Evolutionary conservation across 2,329 filamentous ascomycete species (phyloP), one percentile per base, ranked within the genome.

Genomic region (Aspergillus proliferans): DNA sequence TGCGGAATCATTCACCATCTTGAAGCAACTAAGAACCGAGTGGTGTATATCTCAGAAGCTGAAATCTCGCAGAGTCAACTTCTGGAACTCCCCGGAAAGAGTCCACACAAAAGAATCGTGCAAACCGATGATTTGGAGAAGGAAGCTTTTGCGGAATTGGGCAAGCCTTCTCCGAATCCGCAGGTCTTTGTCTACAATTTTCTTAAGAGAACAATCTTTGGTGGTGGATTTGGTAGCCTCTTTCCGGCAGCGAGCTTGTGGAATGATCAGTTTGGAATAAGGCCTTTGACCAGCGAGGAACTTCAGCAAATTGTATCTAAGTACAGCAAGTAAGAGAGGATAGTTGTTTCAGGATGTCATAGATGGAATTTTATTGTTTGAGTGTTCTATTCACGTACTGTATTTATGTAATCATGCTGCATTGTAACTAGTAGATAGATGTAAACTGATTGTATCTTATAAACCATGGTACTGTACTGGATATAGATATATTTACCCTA

Each of bases 11-110:
- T 83, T 1, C 49, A 57, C 6, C 68, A 81, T 46, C 74, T 71
- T 0, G 71, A 76, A 2, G 73, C 79, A 59, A 83, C 80, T 0
- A 74, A 73, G 61, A 82, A 84, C 58, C 67, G 72, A 3, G 49
- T 60, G 2, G 67, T 83, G 2, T 71, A 70, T 50, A 62, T 80
- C n/a, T 61, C 75, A 6, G 71, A 75, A 21, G 62, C 71, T 8
- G 62, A 68, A 4, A 62, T 72, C 14, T 72, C 74, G 0, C 79
- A 81, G 60, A 70, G 69, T 14, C 47, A 68, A 42, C 49, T 76
- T 0, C 22, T 59, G 22, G 30, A 67, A 47, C 50, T 62, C 28
- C 60, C 61, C 1, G 69, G 62, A n/a, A 54, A 52, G 10, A 49
- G 56, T 26, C 61, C 67, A 53, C 62, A 53, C 7, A 50, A 52